Conservation (phyloP, 2,329 filamentous ascomycete genomes). For the Shiraia sp. region DNA sequence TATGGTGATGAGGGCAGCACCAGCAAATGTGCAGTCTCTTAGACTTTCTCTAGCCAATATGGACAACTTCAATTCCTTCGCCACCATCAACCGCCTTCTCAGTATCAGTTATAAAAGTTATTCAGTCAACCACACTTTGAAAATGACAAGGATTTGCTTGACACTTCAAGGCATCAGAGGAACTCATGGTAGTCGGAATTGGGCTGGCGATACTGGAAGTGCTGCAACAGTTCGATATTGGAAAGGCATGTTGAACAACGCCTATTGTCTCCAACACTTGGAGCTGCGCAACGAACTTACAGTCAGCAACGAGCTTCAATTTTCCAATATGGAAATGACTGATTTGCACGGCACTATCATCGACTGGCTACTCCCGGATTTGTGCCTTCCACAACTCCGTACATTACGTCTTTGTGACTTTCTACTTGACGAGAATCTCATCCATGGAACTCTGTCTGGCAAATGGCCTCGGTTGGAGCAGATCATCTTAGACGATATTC, state of each 20-base stretch:
- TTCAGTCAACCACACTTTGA: background rate
- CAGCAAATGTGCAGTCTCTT: slow-evolving; percentile 5
- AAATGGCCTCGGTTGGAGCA: slow-evolving; percentile 2
- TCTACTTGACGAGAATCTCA: slow-evolving; percentile 2
- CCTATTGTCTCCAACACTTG: slow-evolving; percentile 6
- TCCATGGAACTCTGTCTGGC: slow-evolving; percentile 4
- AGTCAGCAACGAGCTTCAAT: background rate
- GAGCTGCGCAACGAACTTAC: slow-evolving; percentile 4
- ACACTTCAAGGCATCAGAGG: slow-evolving; percentile 9
- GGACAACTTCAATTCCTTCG: slow-evolving; percentile 16
- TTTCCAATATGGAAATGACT: slow-evolving; percentile 4
- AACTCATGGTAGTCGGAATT: slow-evolving; percentile 10
- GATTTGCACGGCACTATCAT: slow-evolving; percentile 7
- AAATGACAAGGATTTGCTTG: slow-evolving; percentile 8
- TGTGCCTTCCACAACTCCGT: slow-evolving; percentile 1
- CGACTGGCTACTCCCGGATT: slow-evolving; percentile 9
- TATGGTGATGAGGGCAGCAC: slow-evolving; percentile 4
- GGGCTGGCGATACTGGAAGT: slow-evolving; percentile 13
- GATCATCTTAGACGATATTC: slow-evolving; percentile 5
- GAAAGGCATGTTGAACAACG: slow-evolving; percentile 3
- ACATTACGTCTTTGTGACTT: slow-evolving; percentile 6
- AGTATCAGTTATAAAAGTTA: background rate
- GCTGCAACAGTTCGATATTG: slow-evolving; percentile 11
- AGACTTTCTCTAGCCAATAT: slow-evolving; percentile 12
- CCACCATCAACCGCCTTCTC: slow-evolving; percentile 18